Conservation (phyloP, 192 early-diverging fungal species). For the Spizellomyces punctatus region DNA sequence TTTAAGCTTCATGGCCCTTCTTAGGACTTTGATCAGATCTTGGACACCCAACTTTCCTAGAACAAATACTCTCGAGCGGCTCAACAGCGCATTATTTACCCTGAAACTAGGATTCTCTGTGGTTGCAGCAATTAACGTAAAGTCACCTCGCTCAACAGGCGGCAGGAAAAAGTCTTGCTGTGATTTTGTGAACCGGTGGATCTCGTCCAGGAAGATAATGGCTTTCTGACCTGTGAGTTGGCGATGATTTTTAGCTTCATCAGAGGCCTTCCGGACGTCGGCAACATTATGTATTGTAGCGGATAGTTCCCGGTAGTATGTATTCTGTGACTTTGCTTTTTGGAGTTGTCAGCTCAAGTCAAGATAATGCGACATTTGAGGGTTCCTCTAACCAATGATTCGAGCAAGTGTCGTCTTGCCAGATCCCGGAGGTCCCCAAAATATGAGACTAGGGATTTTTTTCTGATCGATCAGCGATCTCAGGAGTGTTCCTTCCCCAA, state of each 20-base stretch:
- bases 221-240: conserved; percentile 55
- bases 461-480: conserved; percentile 67
- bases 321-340: conserved; percentile 25
- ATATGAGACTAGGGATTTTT: conserved; percentile 72
- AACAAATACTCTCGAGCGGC: conserved; percentile 76
- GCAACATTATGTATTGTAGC: conserved; percentile 37
- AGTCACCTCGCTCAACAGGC: conserved; percentile 63
- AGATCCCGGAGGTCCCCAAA: conserved; percentile 70
- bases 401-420: conserved; percentile 68
- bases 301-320: conserved; percentile 30
- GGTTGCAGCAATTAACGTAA: conserved; percentile 55
- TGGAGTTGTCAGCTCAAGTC: background rate
- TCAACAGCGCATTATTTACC: conserved; percentile 79
- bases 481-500: conserved; percentile 68
- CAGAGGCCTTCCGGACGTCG: conserved; percentile 32
- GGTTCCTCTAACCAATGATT: conserved; percentile 45
- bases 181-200: conserved; percentile 86
- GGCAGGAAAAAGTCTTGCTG: conserved; percentile 89
- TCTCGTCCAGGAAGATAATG: conserved; percentile 82
- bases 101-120: conserved; percentile 87
- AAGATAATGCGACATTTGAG: background rate
- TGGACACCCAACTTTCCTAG: conserved; percentile 63
- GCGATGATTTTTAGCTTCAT: conserved; percentile 29
- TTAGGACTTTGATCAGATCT: conserved; percentile 66
- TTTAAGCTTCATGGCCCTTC: conserved; percentile 59